Percentiles rank a stretch among this genome's conserved stretches.
Conservation (phyloP, 768 basidiomycete genomes). For the Tricholoma hemisulphureum region DNA sequence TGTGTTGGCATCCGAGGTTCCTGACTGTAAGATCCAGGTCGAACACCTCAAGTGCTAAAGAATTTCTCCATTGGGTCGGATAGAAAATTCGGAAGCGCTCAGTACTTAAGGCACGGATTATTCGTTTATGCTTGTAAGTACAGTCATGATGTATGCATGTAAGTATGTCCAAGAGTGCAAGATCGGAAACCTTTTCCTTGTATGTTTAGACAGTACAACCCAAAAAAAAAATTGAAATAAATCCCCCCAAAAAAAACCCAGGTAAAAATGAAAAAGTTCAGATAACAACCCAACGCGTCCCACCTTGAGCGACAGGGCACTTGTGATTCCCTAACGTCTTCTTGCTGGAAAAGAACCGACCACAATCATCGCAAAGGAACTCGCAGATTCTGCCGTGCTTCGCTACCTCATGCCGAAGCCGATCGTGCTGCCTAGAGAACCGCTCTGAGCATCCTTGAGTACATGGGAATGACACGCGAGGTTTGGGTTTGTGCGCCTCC, state of each 20-base stretch:
- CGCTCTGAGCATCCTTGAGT: slow-evolving; percentile 53
- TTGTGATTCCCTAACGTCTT: slow-evolving; percentile 56
- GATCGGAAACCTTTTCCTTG: neutral
- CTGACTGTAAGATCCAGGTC: no score
- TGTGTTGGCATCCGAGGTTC: no score
- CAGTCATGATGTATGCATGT: neutral
- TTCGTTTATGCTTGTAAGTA: neutral
- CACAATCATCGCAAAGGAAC: slow-evolving; percentile 49
- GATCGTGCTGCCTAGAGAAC: slow-evolving; percentile 57
- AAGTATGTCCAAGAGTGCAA: neutral
- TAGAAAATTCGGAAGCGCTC: neutral
- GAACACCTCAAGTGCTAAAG: no score
- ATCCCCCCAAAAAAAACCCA: neutral
- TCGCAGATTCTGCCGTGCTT: slow-evolving; percentile 59
- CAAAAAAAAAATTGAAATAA: neutral
- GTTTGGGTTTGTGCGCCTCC: slow-evolving; percentile 55
- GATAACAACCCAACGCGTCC: slow-evolving; percentile 46
- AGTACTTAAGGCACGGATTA: neutral
- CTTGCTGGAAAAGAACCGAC: slow-evolving; percentile 52
- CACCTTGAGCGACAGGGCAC: slow-evolving; percentile 50
- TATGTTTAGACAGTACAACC: neutral
- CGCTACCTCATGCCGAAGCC: slow-evolving; percentile 56
- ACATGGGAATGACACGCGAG: slow-evolving; percentile 46
- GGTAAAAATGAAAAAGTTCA: slow-evolving; percentile 14
- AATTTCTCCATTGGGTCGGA: neutral